phyloP scores from a whole-genome alignment of 768 basidiomycete genomes.

The Xanthoconium stramineum region DNA sequence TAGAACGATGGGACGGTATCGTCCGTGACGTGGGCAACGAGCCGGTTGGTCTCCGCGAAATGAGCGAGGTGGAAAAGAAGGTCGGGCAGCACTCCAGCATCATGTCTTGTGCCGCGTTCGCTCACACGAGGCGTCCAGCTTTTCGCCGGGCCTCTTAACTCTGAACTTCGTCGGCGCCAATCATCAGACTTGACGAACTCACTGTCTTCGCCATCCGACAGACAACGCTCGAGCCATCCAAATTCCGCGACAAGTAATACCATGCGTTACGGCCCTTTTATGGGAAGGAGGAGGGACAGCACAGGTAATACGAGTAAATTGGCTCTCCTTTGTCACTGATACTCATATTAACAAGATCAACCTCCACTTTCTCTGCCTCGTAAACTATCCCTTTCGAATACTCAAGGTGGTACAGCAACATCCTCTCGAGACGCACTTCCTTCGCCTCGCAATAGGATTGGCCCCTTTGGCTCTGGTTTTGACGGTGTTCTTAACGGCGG shows the following conservation, averaged over 20 bases:
- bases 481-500: slow-evolving; percentile 68
- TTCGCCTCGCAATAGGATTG: slow-evolving; percentile 63
- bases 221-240: slow-evolving; percentile 54
- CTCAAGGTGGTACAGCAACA: slow-evolving; percentile 45
- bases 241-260: slow-evolving; percentile 49
- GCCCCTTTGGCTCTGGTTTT: slow-evolving; percentile 57
- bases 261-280: slow-evolving; percentile 57
- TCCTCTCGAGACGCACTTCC: slow-evolving; percentile 61
- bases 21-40: slow-evolving; percentile 72
- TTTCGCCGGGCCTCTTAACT: slow-evolving; percentile 77
- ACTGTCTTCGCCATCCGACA: slow-evolving; percentile 54
- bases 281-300: slow-evolving; percentile 64
- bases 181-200: slow-evolving; percentile 70
- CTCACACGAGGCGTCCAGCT: slow-evolving; percentile 50
- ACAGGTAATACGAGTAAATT: slow-evolving; percentile 43
- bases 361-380: slow-evolving; percentile 52
- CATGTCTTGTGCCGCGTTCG: slow-evolving; percentile 13
- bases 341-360: slow-evolving; percentile 46
- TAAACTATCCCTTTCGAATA: slow-evolving; percentile 65
- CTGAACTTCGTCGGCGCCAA: slow-evolving; percentile 83
- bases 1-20: slow-evolving; percentile 87
- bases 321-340: slow-evolving; percentile 4
- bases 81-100: slow-evolving; percentile 39
- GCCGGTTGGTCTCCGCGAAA: slow-evolving; percentile 74
- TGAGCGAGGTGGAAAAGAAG: slow-evolving; percentile 85